Evolutionary conservation across 2,329 filamentous ascomycete species (phyloP).

Genomic region (Aschersonia sp.): DNA sequence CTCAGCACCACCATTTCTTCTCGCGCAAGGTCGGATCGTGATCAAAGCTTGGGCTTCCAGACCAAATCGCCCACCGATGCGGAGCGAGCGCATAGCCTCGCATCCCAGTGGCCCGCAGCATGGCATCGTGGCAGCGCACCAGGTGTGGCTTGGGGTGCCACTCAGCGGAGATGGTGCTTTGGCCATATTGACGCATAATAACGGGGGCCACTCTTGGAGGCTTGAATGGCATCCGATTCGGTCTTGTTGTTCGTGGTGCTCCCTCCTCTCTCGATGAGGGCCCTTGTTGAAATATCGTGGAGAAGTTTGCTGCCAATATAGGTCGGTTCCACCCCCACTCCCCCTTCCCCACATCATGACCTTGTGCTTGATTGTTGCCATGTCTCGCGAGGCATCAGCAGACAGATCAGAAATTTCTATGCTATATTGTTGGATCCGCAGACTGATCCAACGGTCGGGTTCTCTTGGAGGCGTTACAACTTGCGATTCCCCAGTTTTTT

Average conservation of each 20-base stretch:
- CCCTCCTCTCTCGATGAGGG: too few species aligned
- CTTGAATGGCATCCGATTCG: too few species aligned
- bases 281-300: too few species aligned
- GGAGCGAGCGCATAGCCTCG: too few species aligned
- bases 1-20: background rate
- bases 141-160: background rate
- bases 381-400: slow-evolving; percentile 7
- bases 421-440: background rate
- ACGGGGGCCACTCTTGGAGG: too few species aligned
- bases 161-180: background rate
- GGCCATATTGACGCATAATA: background rate
- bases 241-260: too few species aligned
- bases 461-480: too few species aligned
- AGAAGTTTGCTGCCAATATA: too few species aligned
- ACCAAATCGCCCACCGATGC: background rate
- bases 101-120: too few species aligned
- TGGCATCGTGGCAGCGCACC: background rate
- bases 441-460: background rate
- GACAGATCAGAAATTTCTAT: slow-evolving; percentile 9
- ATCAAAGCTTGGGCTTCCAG: background rate
- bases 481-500: too few species aligned
- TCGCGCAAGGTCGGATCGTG: background rate
- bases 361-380: slow-evolving; percentile 3
- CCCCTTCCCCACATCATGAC: background rate
- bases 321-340: too few species aligned